Evolutionary conservation across 1,284 basidiomycete species (phyloP), one percentile per base, ranked within the genome.

Genomic region (Leccinum huronense): DNA sequence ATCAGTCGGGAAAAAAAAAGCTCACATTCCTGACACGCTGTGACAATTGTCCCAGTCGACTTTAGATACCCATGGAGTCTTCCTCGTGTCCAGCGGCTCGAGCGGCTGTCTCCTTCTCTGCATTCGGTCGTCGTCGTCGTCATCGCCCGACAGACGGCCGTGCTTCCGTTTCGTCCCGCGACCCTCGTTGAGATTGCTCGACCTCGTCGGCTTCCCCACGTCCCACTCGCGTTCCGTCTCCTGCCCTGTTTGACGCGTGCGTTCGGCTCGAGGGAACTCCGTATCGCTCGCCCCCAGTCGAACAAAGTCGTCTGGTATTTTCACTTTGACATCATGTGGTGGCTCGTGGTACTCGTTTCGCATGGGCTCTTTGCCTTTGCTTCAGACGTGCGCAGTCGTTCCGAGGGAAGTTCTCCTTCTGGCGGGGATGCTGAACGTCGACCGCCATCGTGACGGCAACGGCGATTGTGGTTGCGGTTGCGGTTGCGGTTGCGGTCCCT

Each of bases 1-100:
- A 40, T 65, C 42, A 34, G 9, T 69, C 10, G 19, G 31, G 54
- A 48, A 59, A 27, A 27, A 2, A 2, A 33, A 33, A 33, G 31
- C 31, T 66, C 71, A 94, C 93, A 94, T 82, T 71, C 94, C 90
- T 13, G 93, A 88, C 34, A 93, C 89, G 73, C 93, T 93, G 54
- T 80, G 80, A 73, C 91, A 92, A 13, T 76, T 73, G n/a, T 89
- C 84, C 90, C 91, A 93, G 68, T 93, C 85, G 4, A 95, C 85
- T 19, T 85, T 79, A n/a, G 80, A 78, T 3, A 88, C 80, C 95
- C 95, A 97, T 3, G 95, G 95, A 19, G 90, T 86, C 69, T 83
- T 84, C 62, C 87, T 83, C n/a, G 85, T 84, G 5, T 85, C 86
- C 67, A 64, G 34, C 11, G 62, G 31, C 5, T 85, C 66, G 27